Percentiles rank a stretch among this genome's conserved stretches.
Evolutionary conservation across 495 filamentous ascomycete species (phyloP).

Genomic region (Hapsidospora chrysogenum): DNA sequence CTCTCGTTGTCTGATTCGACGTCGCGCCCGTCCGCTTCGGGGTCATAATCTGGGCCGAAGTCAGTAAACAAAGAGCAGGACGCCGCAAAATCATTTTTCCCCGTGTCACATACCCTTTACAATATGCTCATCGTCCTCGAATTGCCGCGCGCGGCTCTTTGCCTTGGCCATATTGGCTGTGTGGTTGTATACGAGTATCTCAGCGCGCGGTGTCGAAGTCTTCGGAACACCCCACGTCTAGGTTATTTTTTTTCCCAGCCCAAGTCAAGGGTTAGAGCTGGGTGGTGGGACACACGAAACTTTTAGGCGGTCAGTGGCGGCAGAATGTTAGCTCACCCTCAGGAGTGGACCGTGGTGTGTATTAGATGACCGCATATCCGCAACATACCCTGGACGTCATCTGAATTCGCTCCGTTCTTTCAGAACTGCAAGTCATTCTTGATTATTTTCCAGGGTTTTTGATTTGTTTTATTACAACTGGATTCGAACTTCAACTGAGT

Average conservation of each 20-base stretch:
- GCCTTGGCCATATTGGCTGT: conserved; percentile 14
- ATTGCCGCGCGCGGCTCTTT: conserved; percentile 17
- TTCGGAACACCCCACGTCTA: conserved; percentile 7
- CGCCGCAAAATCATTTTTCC: not conserved
- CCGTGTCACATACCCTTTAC: conserved; percentile 16
- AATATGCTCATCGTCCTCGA: conserved; percentile 23
- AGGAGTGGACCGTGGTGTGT: too few species aligned
- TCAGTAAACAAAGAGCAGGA: not conserved
- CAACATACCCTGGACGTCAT: too few species aligned
- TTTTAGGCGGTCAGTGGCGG: conserved; percentile 29
- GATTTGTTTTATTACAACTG: too few species aligned
- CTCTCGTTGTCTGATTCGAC: conserved; percentile 34
- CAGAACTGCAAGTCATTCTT: too few species aligned
- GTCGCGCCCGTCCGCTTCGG: conserved; percentile 51
- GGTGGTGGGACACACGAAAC: conserved; percentile 11
- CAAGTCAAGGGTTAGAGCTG: not conserved
- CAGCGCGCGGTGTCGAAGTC: conserved; percentile 1
- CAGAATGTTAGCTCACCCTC: conserved; percentile 13
- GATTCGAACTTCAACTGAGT: too few species aligned
- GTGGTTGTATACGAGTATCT: too few species aligned
- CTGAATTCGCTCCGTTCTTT: too few species aligned
- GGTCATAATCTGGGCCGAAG: conserved; percentile 59
- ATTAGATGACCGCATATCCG: too few species aligned
- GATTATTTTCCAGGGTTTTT: too few species aligned
- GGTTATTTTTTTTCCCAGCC: conserved; percentile 13